A percentile compares a stretch with the other conserved stretches of the same genome.
phyloP scores from a whole-genome alignment of 352 stramenopile genomes.

The Phytopythium litorale region DNA sequence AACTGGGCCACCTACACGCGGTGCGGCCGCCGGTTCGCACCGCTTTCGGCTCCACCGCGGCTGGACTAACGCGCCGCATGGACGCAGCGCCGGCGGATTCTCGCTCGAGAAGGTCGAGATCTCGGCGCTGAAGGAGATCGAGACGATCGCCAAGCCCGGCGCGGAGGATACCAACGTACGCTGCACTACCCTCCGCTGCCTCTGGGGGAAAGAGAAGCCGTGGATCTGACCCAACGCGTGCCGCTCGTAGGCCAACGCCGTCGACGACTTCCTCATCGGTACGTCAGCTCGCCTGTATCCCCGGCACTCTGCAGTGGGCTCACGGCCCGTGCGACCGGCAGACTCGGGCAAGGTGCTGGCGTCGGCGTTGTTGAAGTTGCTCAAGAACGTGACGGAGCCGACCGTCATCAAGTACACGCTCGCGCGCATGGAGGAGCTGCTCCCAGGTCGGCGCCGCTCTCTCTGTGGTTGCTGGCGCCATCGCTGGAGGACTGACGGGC shows the following conservation, averaged over 20 bases:
- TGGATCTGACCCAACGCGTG: slow-evolving; percentile 9
- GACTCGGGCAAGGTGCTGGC: slow-evolving; percentile 63
- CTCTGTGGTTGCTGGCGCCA: neutral
- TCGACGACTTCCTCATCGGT: slow-evolving; percentile 73
- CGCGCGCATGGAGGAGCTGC: slow-evolving; percentile 81
- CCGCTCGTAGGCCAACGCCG: slow-evolving; percentile 40
- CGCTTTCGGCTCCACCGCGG: too few relatives aligned
- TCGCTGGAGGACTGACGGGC: neutral
- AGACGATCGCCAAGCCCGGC: slow-evolving; percentile 67
- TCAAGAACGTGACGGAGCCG: slow-evolving; percentile 87
- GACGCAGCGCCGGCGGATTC: slow-evolving; percentile 58
- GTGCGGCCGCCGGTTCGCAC: slow-evolving; percentile 12
- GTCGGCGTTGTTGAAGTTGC: slow-evolving; percentile 70
- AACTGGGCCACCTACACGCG: slow-evolving; percentile 89
- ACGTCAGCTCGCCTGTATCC: neutral
- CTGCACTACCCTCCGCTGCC: neutral
- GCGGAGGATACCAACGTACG: slow-evolving; percentile 55
- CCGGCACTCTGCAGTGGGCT: neutral
- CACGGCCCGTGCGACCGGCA: slow-evolving; percentile 3
- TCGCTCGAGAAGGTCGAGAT: slow-evolving; percentile 87
- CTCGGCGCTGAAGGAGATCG: slow-evolving; percentile 77
- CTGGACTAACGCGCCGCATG: neutral
- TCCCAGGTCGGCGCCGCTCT: slow-evolving; percentile 40
- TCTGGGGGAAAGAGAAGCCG: slow-evolving; percentile 7
- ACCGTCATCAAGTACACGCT: slow-evolving; percentile 86